Evolutionary conservation across 2,329 filamentous ascomycete genomes (phyloP), one percentile per base, ranked within the genome.

Genomic region (Ceratocystis cubensis): DNA sequence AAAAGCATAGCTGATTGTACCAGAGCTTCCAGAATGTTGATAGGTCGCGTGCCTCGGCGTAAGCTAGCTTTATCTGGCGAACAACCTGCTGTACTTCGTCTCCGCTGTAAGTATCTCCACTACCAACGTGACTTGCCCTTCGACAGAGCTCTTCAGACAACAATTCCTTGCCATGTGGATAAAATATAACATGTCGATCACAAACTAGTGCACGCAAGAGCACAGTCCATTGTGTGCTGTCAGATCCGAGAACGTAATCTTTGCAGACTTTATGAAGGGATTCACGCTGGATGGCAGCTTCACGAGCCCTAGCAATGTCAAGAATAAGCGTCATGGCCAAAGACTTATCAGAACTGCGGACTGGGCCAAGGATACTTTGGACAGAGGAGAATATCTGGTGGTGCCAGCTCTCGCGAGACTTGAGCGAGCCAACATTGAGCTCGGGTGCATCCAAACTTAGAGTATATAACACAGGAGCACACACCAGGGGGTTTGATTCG

Each of bases 11-110:
- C 66, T 79, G 76, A 53, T 74, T 70, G 61, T 75, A 79, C 81
- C 81, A 83, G 1, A 78, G 71, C 61, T 75, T 76, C 68, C 82
- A 68, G 66, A 82, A 82, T 78, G 77, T 64, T 79, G 77, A 10
- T 74, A 76, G 4, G 73, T 77, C 6, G 76, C 76, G 69, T 78
- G 79, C 79, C 64, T 76, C 72, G 1, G 77, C 76, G 22, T 82
- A 75, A 0, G 77, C 73, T 2, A 74, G 73, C 2, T 82, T 73
- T 3, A 81, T 76, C 10, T 75, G 71, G 3, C 63, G 64, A 17
- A 69, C 61, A 30, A 65, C 61, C 22, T 67, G 65, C 30, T 67
- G 62, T 71, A 71, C 37, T 74, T 72, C 8, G 13, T 74, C 69
- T 3, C 66, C 59, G 0, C 71, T 69, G 5, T 64, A 64, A 0